Conservation (phyloP, 768 basidiomycete species). For the Harrya chromipes region DNA sequence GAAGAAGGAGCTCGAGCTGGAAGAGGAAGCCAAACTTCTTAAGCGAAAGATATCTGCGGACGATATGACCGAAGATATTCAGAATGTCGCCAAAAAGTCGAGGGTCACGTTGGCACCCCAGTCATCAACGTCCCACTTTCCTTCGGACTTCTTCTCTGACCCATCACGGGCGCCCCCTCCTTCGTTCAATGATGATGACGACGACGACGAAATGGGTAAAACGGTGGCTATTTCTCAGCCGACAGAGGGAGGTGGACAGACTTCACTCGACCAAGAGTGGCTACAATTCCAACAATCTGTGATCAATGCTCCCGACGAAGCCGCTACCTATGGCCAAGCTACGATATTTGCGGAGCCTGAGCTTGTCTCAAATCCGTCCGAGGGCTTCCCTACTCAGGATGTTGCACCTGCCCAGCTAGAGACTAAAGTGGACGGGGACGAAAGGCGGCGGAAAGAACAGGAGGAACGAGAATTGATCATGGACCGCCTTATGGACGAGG, state of each 20-base stretch:
- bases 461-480: constrained; percentile 83
- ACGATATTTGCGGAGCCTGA: constrained; percentile 71
- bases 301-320: constrained; percentile 40
- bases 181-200: constrained; percentile 38
- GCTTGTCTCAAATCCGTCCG: constrained; percentile 42
- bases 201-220: constrained; percentile 35
- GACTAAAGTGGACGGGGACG: constrained; percentile 30
- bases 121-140: constrained; percentile 38
- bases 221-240: not conserved
- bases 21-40: constrained; percentile 35
- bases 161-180: constrained; percentile 48
- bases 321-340: constrained; percentile 61
- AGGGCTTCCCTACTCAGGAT: constrained; percentile 46
- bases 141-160: constrained; percentile 81
- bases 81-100: constrained; percentile 30
- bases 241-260: constrained; percentile 4
- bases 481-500: constrained; percentile 82
- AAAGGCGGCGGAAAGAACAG: constrained; percentile 50
- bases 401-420: constrained; percentile 19
- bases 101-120: constrained; percentile 19
- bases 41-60: constrained; percentile 33
- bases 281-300: constrained; percentile 67
- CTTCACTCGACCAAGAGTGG: constrained; percentile 67
- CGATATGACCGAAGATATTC: constrained; percentile 21
- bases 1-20: constrained; percentile 35